Evolutionary conservation across 495 filamentous ascomycete species (phyloP).

Genomic region (Penicillium bialowiezense): DNA sequence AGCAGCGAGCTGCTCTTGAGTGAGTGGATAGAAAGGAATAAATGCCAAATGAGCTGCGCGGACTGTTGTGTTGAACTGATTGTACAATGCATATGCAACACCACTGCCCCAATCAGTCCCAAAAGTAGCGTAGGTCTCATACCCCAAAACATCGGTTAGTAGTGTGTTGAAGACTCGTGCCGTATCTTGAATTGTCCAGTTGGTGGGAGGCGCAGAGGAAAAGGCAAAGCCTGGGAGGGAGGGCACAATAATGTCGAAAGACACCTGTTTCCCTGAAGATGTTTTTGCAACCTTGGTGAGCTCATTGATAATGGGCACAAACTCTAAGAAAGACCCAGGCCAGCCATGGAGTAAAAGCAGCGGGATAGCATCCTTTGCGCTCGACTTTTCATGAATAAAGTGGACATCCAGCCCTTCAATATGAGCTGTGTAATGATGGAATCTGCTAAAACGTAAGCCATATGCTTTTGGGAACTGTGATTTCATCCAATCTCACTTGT

Average conservation of each 20-base stretch:
- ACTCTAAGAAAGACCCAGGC: constrained; percentile 39
- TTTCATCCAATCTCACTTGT: background rate
- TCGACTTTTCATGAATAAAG: constrained; percentile 18
- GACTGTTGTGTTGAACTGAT: constrained; percentile 3
- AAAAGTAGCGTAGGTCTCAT: constrained; percentile 22
- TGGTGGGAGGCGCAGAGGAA: constrained; percentile 17
- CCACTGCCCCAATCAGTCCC: constrained; percentile 33
- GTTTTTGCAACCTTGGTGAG: background rate
- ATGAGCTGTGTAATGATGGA: constrained; percentile 9
- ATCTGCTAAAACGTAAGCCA: background rate
- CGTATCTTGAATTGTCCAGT: constrained; percentile 21
- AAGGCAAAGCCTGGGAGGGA: constrained; percentile 28
- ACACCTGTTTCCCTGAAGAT: constrained; percentile 1
- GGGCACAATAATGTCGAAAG: constrained; percentile 29
- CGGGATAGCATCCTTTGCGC: constrained; percentile 23
- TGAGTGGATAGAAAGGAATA: background rate
- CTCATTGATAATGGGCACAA: constrained; percentile 1
- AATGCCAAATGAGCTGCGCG: constrained; percentile 1
- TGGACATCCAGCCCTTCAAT: constrained; percentile 19
- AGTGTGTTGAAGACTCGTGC: constrained; percentile 20
- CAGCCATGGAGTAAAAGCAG: constrained; percentile 37
- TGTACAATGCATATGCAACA: background rate
- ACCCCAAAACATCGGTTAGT: constrained; percentile 20
- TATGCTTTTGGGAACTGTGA: no score
- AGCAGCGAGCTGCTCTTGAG: background rate